A percentile compares a stretch with the other conserved stretches of the same genome.
phyloP scores from a whole-genome alignment of 108 stramenopile genomes.

The Cyclotella sp. region DNA sequence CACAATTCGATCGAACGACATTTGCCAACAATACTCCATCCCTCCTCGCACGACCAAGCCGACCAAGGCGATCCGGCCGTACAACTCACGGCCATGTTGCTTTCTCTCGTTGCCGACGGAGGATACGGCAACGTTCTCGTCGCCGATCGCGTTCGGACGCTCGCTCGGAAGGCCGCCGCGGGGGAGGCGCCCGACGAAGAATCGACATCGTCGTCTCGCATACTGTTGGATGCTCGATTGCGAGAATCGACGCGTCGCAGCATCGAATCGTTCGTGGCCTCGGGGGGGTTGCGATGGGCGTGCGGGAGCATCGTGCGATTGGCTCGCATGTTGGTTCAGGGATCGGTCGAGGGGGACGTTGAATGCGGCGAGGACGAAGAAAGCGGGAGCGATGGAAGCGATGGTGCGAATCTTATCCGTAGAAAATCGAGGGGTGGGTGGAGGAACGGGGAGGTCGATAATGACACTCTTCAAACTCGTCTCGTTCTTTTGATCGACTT shows the following conservation, averaged over 20 bases:
- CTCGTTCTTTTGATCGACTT: conserved; percentile 44
- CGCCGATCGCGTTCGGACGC: background rate
- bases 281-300: conserved; percentile 47
- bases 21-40: background rate
- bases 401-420: background rate
- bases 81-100: conserved; percentile 48
- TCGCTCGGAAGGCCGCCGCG: background rate
- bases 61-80: conserved; percentile 44
- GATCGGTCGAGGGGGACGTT: background rate
- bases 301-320: conserved; percentile 42
- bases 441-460: conserved; percentile 9
- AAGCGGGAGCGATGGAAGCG: background rate
- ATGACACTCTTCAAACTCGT: conserved; percentile 39
- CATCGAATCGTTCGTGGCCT: conserved; percentile 52
- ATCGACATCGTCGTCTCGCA: background rate
- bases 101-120: conserved; percentile 40
- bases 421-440: background rate
- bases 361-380: background rate
- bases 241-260: conserved; percentile 19
- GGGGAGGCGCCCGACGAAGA: background rate
- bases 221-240: conserved; percentile 19
- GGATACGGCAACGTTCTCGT: conserved; percentile 36
- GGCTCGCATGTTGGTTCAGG: conserved; percentile 40
- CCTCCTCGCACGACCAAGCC: too few species aligned
- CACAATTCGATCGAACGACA: too few species aligned